These are phyloP conservation scores for Penicillium bialowiezense DNA, from an alignment of 495 filamentous ascomycete species.

Conservation along the genomic window DNA sequence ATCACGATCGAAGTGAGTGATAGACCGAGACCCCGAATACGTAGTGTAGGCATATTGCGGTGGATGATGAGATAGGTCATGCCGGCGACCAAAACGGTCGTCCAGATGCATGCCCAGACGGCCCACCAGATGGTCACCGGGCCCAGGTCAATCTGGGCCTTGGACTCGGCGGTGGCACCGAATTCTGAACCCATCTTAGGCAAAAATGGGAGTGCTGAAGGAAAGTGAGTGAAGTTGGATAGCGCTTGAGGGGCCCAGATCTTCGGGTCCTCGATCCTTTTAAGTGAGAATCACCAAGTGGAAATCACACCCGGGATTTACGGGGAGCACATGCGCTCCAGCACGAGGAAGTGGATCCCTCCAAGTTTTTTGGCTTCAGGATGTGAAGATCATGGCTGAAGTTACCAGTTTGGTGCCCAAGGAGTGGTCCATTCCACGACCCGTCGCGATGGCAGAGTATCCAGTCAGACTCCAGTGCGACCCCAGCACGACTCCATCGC, in stretches of 20 bases:
- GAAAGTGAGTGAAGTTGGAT: slow-evolving; percentile 32
- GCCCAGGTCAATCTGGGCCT: slow-evolving; percentile 19
- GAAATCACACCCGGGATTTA: neutral
- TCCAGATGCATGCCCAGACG: slow-evolving; percentile 48
- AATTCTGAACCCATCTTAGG: slow-evolving; percentile 36
- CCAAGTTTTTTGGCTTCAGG: neutral
- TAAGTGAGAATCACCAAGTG: slow-evolving; percentile 1
- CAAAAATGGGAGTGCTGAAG: slow-evolving; percentile 16
- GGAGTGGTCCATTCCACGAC: neutral
- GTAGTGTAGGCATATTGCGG: slow-evolving; percentile 57
- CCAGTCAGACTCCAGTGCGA: neutral
- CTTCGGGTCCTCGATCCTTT: neutral
- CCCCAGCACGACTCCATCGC: neutral
- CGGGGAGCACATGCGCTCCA: neutral
- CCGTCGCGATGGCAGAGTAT: neutral
- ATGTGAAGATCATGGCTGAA: neutral
- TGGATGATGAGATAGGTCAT: slow-evolving; percentile 52
- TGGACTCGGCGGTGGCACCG: slow-evolving; percentile 27
- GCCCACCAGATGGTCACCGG: slow-evolving; percentile 37
- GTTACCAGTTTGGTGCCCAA: neutral
- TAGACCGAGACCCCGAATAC: slow-evolving; percentile 59
- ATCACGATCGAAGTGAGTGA: slow-evolving; percentile 56
- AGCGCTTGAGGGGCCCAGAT: slow-evolving; percentile 9
- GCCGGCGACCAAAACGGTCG: slow-evolving; percentile 47
- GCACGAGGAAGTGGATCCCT: neutral